Conservation (phyloP, 345 rosid species). For the Syzygium grande region DNA sequence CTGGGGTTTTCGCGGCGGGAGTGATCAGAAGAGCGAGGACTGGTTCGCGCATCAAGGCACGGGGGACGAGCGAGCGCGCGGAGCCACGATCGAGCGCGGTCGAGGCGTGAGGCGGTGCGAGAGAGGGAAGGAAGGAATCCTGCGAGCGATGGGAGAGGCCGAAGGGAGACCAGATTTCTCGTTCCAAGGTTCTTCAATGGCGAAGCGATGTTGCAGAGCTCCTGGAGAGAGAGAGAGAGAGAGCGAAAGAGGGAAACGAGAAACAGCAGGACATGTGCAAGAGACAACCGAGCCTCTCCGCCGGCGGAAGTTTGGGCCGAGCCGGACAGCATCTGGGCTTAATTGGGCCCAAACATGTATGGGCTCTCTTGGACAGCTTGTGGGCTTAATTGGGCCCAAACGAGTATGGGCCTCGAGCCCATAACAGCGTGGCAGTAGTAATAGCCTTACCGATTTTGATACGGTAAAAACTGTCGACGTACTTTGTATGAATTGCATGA, state of each 20-base stretch:
- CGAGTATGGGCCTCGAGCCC: neutral
- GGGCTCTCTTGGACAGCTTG: neutral
- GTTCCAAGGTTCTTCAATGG: neutral
- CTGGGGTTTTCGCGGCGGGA: neutral
- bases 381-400: neutral
- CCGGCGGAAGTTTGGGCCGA: neutral
- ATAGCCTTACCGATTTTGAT: neutral
- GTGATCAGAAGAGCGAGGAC: neutral
- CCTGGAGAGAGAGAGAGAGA: neutral
- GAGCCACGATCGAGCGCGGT: neutral
- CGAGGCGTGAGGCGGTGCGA: neutral
- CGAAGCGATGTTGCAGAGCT: neutral
- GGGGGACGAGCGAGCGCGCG: neutral
- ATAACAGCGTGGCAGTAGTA: neutral
- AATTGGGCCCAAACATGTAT: neutral
- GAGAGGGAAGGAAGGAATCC: neutral
- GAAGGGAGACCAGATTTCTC: neutral
- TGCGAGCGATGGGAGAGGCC: neutral
- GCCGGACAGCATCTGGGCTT: accelerated
- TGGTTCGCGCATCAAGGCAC: neutral
- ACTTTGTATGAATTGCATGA: neutral
- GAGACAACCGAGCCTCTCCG: neutral
- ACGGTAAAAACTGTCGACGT: neutral
- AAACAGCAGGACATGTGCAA: neutral
- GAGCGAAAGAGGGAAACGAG: neutral